phyloP scores from a whole-genome alignment of 495 filamentous ascomycete genomes.

The Hyaloscypha hepaticicola region DNA sequence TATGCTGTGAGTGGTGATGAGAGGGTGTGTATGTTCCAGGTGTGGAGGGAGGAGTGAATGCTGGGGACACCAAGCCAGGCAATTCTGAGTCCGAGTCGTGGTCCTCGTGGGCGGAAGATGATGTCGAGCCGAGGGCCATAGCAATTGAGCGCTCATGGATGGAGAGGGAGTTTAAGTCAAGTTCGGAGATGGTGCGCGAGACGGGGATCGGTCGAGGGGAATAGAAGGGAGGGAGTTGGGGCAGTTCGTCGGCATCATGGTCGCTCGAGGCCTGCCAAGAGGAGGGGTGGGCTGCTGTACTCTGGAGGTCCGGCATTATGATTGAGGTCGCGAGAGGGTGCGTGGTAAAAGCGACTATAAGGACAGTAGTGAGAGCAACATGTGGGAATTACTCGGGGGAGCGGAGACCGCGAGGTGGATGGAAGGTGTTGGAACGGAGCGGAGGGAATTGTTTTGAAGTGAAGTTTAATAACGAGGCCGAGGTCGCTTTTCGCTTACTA shows the following conservation, averaged over 20 bases:
- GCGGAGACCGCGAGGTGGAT: neutral
- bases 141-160: constrained; percentile 9
- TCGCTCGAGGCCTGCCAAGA: constrained; percentile 6
- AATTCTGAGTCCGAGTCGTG: constrained; percentile 41
- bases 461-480: neutral
- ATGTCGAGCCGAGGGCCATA: constrained; percentile 3
- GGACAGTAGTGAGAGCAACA: neutral
- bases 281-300: constrained; percentile 10
- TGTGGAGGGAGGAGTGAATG: constrained; percentile 79
- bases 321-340: neutral
- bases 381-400: neutral
- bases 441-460: neutral
- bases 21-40: constrained; percentile 60
- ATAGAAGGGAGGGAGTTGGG: constrained; percentile 42
- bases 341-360: neutral
- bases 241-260: constrained; percentile 20
- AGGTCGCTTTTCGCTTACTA: neutral
- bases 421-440: neutral
- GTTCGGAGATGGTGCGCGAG: constrained; percentile 35
- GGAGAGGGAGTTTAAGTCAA: constrained; percentile 35
- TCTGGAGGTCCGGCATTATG: constrained; percentile 15
- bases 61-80: constrained; percentile 65
- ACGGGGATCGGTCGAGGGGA: constrained; percentile 41
- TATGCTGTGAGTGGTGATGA: constrained; percentile 24
- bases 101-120: constrained; percentile 23